A percentile compares a stretch with the other conserved stretches of the same genome.
phyloP scores from a whole-genome alignment of 164 flowering plant species.

The Sedum album region DNA sequence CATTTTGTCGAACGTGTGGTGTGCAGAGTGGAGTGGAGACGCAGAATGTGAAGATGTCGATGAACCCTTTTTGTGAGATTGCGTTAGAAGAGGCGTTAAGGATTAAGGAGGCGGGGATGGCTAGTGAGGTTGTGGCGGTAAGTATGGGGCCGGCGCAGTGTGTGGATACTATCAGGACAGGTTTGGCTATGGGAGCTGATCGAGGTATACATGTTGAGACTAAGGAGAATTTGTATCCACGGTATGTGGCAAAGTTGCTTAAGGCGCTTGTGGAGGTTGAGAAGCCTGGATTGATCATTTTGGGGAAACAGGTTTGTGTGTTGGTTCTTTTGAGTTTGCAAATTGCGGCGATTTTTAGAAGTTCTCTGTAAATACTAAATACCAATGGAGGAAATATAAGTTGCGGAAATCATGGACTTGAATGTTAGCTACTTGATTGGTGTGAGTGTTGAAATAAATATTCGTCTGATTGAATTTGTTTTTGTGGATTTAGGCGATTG shows the following conservation, averaged over 20 bases:
- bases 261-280: conserved; percentile 66
- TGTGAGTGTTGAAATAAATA: background rate
- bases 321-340: background rate
- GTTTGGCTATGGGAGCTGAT: conserved; percentile 97
- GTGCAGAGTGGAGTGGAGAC: conserved; percentile 76
- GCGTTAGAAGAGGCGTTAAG: conserved; percentile 89
- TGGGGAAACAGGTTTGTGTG: conserved; percentile 91
- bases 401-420: background rate
- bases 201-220: conserved; percentile 84
- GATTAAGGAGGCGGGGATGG: conserved; percentile 68
- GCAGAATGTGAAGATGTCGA: conserved; percentile 88
- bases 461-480: background rate
- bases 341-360: background rate
- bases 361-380: background rate
- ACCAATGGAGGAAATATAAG: background rate
- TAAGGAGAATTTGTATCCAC: conserved; percentile 2
- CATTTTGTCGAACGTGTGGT: background rate
- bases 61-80: conserved; percentile 97
- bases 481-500: conserved; percentile 63
- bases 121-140: conserved; percentile 90
- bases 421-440: background rate
- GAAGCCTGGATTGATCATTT: conserved; percentile 68
- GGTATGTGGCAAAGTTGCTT: conserved; percentile 35
- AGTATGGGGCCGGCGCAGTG: conserved; percentile 75
- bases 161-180: conserved; percentile 81